These are phyloP conservation scores for Sphaerulina musiva DNA, from an alignment of 2,329 filamentous ascomycete species.

Conservation along the genomic window DNA sequence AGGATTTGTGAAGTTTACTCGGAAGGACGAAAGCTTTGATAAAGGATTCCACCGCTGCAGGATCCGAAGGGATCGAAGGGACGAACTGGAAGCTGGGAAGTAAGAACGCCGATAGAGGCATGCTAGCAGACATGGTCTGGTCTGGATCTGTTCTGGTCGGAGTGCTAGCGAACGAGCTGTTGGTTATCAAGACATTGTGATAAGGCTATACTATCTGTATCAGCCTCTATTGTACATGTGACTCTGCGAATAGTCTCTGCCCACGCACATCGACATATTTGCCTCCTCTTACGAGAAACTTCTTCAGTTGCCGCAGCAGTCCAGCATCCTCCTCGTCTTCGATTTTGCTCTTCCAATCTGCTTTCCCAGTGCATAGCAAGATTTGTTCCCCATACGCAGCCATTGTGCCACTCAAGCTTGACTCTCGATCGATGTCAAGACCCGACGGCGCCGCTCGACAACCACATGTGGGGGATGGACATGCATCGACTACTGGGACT, in stretches of 20 bases:
- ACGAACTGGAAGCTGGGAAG: constrained; percentile 80
- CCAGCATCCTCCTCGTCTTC: constrained; percentile 63
- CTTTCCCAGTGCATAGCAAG: constrained; percentile 70
- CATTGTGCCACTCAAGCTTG: constrained; percentile 68
- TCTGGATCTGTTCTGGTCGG: constrained; percentile 25
- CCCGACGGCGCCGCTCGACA: constrained; percentile 62
- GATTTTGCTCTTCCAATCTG: constrained; percentile 77
- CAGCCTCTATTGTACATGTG: constrained; percentile 14
- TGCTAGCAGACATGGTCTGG: constrained; percentile 17
- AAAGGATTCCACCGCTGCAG: constrained; percentile 48
- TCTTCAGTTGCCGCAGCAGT: constrained; percentile 65
- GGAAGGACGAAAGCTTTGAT: constrained; percentile 63
- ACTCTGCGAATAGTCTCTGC: background rate
- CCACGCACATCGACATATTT: constrained; percentile 43
- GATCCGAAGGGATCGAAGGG: constrained; percentile 59
- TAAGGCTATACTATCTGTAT: constrained; percentile 56
- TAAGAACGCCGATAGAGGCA: constrained; percentile 60
- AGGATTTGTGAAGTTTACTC: constrained; percentile 53
- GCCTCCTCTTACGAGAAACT: constrained; percentile 38
- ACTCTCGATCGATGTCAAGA: constrained; percentile 67
- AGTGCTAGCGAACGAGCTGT: constrained; percentile 63
- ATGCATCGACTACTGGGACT: constrained; percentile 49
- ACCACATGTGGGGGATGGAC: constrained; percentile 68
- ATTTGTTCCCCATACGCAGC: constrained; percentile 74
- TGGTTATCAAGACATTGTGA: constrained; percentile 70